phyloP scores from a whole-genome alignment of 1,284 basidiomycete species.

The Retiboletus flavoniger region DNA sequence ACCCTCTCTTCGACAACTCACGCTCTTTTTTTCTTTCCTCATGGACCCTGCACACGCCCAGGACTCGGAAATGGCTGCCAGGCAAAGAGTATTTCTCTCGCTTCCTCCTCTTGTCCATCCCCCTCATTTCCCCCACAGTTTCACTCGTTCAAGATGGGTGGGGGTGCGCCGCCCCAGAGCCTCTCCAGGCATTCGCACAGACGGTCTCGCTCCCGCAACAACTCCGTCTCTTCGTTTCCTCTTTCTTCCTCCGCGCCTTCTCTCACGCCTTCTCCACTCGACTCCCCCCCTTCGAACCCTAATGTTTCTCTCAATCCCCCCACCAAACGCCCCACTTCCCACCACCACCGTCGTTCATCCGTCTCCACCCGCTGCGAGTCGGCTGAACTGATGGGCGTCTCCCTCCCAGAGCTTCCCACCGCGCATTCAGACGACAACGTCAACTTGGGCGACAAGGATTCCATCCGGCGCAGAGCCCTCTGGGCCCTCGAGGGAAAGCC shows the following conservation, averaged over 20 bases:
- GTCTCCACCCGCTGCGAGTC: slow-evolving; percentile 81
- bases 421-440: slow-evolving; percentile 61
- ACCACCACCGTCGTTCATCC: slow-evolving; percentile 78
- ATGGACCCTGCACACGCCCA: slow-evolving; percentile 26
- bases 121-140: slow-evolving; percentile 43
- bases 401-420: slow-evolving; percentile 58
- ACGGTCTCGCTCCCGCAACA: slow-evolving; percentile 72
- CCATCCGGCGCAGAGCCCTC: slow-evolving; percentile 72
- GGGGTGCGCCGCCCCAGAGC: slow-evolving; percentile 35
- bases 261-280: slow-evolving; percentile 32
- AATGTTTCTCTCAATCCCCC: slow-evolving; percentile 32
- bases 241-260: slow-evolving; percentile 42
- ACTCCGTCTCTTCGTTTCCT: slow-evolving; percentile 41
- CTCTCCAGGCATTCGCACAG: slow-evolving; percentile 47
- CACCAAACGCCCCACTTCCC: slow-evolving; percentile 63
- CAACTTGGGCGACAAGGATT: slow-evolving; percentile 71
- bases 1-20: slow-evolving; percentile 34
- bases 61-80: slow-evolving; percentile 42
- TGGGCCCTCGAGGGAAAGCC: slow-evolving; percentile 78
- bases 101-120: neutral
- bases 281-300: slow-evolving; percentile 33
- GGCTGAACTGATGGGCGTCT: slow-evolving; percentile 78
- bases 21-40: slow-evolving; percentile 37
- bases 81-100: slow-evolving; percentile 41
- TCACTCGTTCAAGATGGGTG: slow-evolving; percentile 61